These are phyloP conservation scores for Starmerella floris DNA, from an alignment of 805 yeast species.

Conservation along the genomic window DNA sequence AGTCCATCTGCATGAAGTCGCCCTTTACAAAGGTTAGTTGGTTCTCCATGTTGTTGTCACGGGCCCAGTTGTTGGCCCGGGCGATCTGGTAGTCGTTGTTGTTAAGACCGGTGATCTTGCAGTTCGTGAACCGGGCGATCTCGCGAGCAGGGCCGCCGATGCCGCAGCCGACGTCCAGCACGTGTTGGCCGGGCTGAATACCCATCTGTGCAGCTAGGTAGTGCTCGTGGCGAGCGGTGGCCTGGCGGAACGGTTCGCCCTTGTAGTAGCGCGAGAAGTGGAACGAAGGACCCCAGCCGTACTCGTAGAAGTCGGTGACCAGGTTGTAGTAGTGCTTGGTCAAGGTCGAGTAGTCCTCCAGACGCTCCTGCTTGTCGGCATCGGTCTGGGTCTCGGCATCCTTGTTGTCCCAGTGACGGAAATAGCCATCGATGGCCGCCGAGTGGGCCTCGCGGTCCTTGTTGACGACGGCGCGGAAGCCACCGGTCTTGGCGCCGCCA, in stretches of 20 bases:
- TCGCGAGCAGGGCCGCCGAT: constrained; percentile 99
- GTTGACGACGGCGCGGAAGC: constrained; percentile 60
- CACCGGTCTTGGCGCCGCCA: constrained; percentile 59
- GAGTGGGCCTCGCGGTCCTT: constrained; percentile 70
- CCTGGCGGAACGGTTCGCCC: constrained; percentile 89
- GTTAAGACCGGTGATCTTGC: constrained; percentile 77
- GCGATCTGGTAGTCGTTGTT: constrained; percentile 92
- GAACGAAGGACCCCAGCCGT: constrained; percentile 98
- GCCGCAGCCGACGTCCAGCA: constrained; percentile 97
- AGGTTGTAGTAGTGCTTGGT: constrained; percentile 94
- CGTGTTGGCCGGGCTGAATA: constrained; percentile 65
- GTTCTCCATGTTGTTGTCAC: constrained; percentile 47
- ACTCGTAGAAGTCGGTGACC: constrained; percentile 95
- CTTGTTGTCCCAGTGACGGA: constrained; percentile 87
- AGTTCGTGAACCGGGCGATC: constrained; percentile 80
- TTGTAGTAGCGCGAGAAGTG: constrained; percentile 88
- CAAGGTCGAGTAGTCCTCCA: constrained; percentile 74
- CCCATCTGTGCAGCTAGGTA: constrained; percentile 80
- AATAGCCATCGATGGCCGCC: constrained; percentile 77
- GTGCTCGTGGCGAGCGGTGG: constrained; percentile 91
- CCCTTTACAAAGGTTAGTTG: constrained; percentile 84
- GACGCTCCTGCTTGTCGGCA: constrained; percentile 39
- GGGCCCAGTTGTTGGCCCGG: constrained; percentile 74
- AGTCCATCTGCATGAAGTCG: constrained; percentile 98
- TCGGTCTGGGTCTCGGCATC: constrained; percentile 52